phyloP scores from a whole-genome alignment of 2,329 filamentous ascomycete species.

The Botrytis cinerea region DNA sequence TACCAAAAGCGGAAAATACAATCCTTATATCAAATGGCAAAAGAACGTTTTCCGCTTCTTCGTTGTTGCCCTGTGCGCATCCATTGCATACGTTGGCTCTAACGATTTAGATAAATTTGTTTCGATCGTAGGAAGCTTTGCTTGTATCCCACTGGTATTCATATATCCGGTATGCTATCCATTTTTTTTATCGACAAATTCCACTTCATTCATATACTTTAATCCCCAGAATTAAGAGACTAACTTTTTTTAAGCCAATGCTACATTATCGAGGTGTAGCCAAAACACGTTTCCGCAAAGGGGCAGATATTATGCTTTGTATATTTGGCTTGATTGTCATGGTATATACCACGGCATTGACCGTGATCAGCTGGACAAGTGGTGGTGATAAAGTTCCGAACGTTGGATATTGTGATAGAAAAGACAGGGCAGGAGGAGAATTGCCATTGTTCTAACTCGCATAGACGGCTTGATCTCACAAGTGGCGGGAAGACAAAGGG shows the following conservation, averaged over 20 bases:
- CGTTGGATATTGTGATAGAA: constrained; percentile 64
- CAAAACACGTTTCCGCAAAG: constrained; percentile 64
- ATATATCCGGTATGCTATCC: constrained; percentile 83
- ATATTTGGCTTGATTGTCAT: constrained; percentile 85
- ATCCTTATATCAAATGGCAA: constrained; percentile 98
- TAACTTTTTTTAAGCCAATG: constrained; percentile 63
- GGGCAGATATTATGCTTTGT: constrained; percentile 73
- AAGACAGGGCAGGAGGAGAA: constrained; percentile 23
- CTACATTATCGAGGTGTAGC: constrained; percentile 85
- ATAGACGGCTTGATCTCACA: not conserved
- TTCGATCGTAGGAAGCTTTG: constrained; percentile 92
- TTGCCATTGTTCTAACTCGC: constrained; percentile 12
- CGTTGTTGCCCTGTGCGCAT: constrained; percentile 81
- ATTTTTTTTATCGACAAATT: not conserved
- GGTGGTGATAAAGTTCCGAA: constrained; percentile 51
- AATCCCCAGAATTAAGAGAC: not conserved
- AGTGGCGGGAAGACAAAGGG: not conserved
- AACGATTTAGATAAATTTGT: constrained; percentile 97
- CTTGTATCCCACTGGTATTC: constrained; percentile 94
- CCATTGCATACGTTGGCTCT: constrained; percentile 89
- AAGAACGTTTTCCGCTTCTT: constrained; percentile 97
- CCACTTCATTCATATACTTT: not conserved
- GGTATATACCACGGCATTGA: constrained; percentile 87
- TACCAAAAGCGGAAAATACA: constrained; percentile 93
- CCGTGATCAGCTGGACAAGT: constrained; percentile 80